Percentiles rank a stretch among this genome's conserved stretches.
Conservation (phyloP, 306 rosid species). For the Casuarina equisetifolia region DNA sequence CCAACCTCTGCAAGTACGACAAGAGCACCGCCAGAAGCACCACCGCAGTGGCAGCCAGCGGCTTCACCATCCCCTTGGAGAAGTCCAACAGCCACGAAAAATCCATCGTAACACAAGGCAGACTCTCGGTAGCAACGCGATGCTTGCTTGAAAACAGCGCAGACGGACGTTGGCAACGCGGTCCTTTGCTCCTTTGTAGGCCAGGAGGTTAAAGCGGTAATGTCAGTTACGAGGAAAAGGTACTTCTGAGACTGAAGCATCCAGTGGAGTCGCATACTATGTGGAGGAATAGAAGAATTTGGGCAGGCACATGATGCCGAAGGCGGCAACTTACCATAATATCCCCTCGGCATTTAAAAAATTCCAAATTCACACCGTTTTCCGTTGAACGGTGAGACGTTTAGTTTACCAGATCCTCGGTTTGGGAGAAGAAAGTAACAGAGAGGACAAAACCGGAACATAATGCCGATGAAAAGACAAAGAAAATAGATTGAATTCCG, state of each 20-base stretch:
- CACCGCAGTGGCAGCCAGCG: constrained; percentile 61
- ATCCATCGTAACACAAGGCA: constrained; percentile 28
- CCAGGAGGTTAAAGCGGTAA: neutral
- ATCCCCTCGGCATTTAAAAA: no score
- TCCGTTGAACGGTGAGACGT: no score
- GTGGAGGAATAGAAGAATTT: neutral
- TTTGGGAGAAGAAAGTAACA: no score
- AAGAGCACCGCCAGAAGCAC: constrained; percentile 61
- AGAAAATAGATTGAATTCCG: no score
- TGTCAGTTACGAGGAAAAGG: constrained; percentile 2
- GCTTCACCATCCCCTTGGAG: constrained; percentile 78
- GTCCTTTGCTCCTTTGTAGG: constrained; percentile 14
- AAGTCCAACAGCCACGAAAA: constrained; percentile 58
- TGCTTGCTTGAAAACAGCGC: no score
- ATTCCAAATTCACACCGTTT: no score
- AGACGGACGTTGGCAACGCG: no score
- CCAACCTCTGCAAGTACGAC: constrained; percentile 66
- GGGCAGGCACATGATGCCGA: neutral
- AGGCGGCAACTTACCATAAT: no score
- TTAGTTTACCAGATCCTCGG: no score
- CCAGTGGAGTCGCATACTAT: constrained; percentile 21
- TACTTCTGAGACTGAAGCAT: constrained; percentile 19
- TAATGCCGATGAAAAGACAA: no score
- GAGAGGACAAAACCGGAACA: no score
- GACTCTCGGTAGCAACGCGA: neutral